Percentiles rank a stretch among this genome's conserved stretches.
These are phyloP conservation scores for Cryphonectria nitschkei DNA, from an alignment of 2,329 filamentous ascomycete species.

Conservation along the genomic window DNA sequence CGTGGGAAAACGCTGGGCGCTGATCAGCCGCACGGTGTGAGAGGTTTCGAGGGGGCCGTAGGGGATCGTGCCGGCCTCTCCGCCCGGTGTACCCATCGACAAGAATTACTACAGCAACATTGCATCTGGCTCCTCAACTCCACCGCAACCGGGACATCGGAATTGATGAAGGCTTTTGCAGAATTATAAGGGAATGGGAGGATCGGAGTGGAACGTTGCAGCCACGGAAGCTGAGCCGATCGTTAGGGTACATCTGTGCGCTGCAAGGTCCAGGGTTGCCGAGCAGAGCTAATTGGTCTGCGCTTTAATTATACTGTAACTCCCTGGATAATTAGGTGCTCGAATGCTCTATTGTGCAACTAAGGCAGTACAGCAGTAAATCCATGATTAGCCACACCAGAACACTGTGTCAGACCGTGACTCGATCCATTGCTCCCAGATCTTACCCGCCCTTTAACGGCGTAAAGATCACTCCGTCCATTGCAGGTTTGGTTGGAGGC, in stretches of 20 bases:
- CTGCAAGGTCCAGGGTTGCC: neutral
- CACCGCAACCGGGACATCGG: neutral
- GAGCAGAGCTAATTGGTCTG: neutral
- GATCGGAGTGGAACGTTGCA: neutral
- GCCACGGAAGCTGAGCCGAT: neutral
- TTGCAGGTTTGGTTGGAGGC: conserved; percentile 42
- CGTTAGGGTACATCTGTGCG: neutral
- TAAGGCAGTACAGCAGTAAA: neutral
- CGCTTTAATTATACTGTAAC: neutral
- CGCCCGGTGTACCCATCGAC: neutral
- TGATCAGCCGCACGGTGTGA: conserved; percentile 9
- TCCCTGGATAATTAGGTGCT: neutral
- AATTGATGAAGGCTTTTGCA: neutral
- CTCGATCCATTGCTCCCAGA: neutral
- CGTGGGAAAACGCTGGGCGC: neutral
- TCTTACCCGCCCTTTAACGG: conserved; percentile 24
- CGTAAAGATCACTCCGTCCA: conserved; percentile 49
- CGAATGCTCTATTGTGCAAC: neutral
- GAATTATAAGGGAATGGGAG: neutral
- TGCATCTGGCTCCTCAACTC: neutral
- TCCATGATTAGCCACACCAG: neutral
- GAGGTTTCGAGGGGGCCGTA: conserved; percentile 1
- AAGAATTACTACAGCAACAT: neutral
- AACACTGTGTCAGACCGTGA: neutral
- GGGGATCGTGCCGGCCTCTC: neutral